Evolutionary conservation across 768 basidiomycete species (phyloP).

Genomic region (Tylopilus intermedius): DNA sequence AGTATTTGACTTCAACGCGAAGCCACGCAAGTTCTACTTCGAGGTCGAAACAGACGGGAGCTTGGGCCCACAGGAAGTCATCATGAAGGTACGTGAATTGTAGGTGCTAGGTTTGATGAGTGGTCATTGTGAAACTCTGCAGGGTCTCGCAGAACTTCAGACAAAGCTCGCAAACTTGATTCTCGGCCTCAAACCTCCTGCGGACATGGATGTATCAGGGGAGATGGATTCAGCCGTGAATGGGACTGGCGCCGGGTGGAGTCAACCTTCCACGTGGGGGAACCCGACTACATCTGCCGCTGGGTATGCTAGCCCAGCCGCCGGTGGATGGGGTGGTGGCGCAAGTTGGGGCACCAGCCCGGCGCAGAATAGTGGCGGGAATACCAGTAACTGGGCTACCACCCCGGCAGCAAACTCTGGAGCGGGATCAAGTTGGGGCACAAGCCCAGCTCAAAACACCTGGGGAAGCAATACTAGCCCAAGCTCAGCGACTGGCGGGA

Average conservation of each 20-base stretch:
- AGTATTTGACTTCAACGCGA: slow-evolving; percentile 82
- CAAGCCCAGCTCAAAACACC: slow-evolving; percentile 30
- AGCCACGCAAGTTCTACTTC: slow-evolving; percentile 88
- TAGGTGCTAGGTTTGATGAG: neutral
- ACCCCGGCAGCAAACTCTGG: slow-evolving; percentile 27
- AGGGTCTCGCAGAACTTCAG: slow-evolving; percentile 78
- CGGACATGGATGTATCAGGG: slow-evolving; percentile 49
- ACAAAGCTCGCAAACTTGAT: slow-evolving; percentile 77
- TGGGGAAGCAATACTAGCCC: slow-evolving; percentile 38
- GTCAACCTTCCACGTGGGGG: slow-evolving; percentile 23
- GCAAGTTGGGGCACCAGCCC: slow-evolving; percentile 24
- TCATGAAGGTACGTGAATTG: slow-evolving; percentile 61
- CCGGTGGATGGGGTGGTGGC: slow-evolving; percentile 29
- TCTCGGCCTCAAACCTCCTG: slow-evolving; percentile 62
- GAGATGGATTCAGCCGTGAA: slow-evolving; percentile 33
- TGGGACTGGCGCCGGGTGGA: slow-evolving; percentile 22
- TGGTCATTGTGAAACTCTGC: neutral
- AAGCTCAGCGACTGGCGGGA: slow-evolving; percentile 16
- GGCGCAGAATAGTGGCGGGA: slow-evolving; percentile 21
- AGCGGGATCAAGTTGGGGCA: slow-evolving; percentile 27
- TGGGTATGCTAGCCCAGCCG: slow-evolving; percentile 29
- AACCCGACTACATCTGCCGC: slow-evolving; percentile 29
- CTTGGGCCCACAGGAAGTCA: slow-evolving; percentile 80
- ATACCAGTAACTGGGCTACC: slow-evolving; percentile 14
- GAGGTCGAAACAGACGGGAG: slow-evolving; percentile 94